A percentile compares a stretch with the other conserved stretches of the same genome.
phyloP scores from a whole-genome alignment of 225 moss, liverwort and hornwort genomes.

The Anthoceros angustus region DNA sequence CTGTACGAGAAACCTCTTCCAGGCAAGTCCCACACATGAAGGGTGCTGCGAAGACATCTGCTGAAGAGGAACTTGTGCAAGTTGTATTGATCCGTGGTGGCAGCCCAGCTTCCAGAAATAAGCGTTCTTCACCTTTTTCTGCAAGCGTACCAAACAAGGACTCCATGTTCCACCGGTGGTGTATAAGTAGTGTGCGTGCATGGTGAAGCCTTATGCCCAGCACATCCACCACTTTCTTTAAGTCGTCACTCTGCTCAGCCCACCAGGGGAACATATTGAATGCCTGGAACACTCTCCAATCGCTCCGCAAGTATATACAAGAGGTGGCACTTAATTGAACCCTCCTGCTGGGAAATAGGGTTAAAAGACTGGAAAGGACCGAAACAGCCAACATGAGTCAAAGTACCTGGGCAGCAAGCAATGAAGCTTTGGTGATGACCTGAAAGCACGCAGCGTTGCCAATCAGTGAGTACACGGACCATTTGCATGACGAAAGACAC shows the following conservation, averaged over 20 bases:
- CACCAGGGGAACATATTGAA: not conserved
- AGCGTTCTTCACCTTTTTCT: slow-evolving; percentile 62
- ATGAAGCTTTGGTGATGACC: slow-evolving; percentile 83
- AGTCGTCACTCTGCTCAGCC: slow-evolving; percentile 52
- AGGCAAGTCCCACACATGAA: slow-evolving; percentile 70
- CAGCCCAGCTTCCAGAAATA: slow-evolving; percentile 83
- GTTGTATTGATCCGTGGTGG: slow-evolving; percentile 31
- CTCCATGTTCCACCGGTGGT: slow-evolving; percentile 94
- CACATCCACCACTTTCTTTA: slow-evolving; percentile 80
- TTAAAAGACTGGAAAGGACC: slow-evolving; percentile 1
- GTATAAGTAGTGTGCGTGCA: slow-evolving; percentile 85
- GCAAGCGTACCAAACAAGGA: slow-evolving; percentile 69
- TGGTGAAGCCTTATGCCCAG: slow-evolving; percentile 58
- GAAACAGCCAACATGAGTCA: too few species aligned
- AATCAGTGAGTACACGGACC: slow-evolving; percentile 6
- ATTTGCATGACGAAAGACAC: not conserved
- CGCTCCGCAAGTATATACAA: not conserved
- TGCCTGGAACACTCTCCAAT: not conserved
- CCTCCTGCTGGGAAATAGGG: not conserved
- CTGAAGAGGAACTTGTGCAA: slow-evolving; percentile 20
- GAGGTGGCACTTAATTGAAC: not conserved
- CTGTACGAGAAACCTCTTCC: slow-evolving; percentile 51
- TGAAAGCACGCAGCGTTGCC: slow-evolving; percentile 15
- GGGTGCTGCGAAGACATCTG: slow-evolving; percentile 15
- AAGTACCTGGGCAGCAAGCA: slow-evolving; percentile 70